phyloP scores from a whole-genome alignment of 2,329 filamentous ascomycete genomes.

The Botrytis tulipae region DNA sequence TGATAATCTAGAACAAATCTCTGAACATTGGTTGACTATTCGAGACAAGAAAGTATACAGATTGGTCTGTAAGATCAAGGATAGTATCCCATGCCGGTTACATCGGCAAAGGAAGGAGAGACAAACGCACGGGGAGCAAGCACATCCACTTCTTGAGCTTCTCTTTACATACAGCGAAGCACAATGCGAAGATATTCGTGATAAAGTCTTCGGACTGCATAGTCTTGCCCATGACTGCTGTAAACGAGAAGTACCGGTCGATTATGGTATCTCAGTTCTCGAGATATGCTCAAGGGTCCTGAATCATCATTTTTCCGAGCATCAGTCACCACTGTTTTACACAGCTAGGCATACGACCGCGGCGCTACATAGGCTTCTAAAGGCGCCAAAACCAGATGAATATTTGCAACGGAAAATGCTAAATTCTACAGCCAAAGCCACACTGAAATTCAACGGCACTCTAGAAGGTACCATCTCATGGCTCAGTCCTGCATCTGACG shows the following conservation, averaged over 20 bases:
- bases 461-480: neutral
- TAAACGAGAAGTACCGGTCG: neutral
- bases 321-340: neutral
- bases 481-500: neutral
- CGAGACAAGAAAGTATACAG: neutral
- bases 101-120: neutral
- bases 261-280: neutral
- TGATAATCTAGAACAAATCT: neutral
- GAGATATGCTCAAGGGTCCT: constrained; percentile 3
- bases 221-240: neutral
- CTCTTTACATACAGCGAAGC: neutral
- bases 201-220: neutral
- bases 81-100: neutral
- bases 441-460: neutral
- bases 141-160: neutral
- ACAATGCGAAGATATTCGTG: neutral
- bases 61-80: neutral
- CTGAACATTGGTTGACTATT: neutral
- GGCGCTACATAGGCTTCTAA: neutral
- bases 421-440: neutral
- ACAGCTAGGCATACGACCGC: neutral
- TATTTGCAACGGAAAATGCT: neutral
- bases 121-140: neutral
- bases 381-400: neutral
- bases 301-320: neutral